These are phyloP conservation scores for Alternaria atra DNA, from an alignment of 2,329 filamentous ascomycete species.

Conservation along the genomic window DNA sequence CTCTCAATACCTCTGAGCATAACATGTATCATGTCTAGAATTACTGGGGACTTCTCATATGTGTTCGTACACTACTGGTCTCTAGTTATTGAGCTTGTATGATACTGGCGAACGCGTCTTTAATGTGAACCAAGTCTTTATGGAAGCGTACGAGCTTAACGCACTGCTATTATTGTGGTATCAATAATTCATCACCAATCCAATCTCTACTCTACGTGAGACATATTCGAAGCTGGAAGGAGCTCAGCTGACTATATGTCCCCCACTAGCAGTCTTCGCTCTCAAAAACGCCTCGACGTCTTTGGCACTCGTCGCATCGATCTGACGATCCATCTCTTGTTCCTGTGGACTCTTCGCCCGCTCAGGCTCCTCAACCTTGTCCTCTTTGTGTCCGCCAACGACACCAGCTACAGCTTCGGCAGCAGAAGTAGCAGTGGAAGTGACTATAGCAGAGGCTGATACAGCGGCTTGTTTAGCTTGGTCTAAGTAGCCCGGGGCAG, in stretches of 20 bases:
- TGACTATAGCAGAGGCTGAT: conserved; percentile 37
- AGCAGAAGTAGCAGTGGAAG: conserved; percentile 44
- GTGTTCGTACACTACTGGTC: background rate
- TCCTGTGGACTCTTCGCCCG: conserved; percentile 41
- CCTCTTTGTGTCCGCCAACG: conserved; percentile 33
- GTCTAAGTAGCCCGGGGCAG: conserved; percentile 51
- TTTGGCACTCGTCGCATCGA: conserved; percentile 40
- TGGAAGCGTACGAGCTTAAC: background rate
- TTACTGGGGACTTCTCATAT: background rate
- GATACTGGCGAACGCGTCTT: background rate
- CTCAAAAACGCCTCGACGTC: conserved; percentile 47
- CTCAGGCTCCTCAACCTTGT: conserved; percentile 24
- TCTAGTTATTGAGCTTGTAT: background rate
- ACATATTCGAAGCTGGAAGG: background rate
- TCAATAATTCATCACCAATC: background rate
- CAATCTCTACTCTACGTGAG: background rate
- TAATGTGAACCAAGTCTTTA: background rate
- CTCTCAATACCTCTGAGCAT: background rate
- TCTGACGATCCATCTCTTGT: conserved; percentile 39
- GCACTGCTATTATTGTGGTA: background rate
- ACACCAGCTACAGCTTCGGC: conserved; percentile 42
- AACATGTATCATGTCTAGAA: too few species aligned
- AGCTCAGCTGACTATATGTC: background rate
- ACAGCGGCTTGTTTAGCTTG: conserved; percentile 55
- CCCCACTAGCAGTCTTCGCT: conserved; percentile 26